Conservation (phyloP, 225 moss, liverwort and hornwort genomes). For the Sphagnum tenellum region DNA sequence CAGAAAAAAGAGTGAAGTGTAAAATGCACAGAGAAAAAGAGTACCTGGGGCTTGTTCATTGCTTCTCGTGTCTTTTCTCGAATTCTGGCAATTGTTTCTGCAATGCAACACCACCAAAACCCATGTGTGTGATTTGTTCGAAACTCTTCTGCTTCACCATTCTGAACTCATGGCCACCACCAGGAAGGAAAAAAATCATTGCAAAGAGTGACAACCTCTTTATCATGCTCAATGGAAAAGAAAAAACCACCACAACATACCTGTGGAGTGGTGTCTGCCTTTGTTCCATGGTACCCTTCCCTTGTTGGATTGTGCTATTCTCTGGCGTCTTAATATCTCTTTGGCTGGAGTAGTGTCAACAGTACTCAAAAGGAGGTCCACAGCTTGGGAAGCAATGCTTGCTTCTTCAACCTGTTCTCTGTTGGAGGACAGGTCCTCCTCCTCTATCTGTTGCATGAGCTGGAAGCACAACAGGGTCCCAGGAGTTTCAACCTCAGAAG, state of each 20-base stretch:
- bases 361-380: too few species aligned
- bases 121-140: not conserved
- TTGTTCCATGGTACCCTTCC: slow-evolving; percentile 94
- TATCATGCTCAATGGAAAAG: too few species aligned
- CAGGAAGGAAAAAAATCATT: too few species aligned
- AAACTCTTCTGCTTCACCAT: too few species aligned
- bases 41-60: slow-evolving; percentile 71
- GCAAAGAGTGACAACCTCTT: too few species aligned
- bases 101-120: slow-evolving; percentile 2
- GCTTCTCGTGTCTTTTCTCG: slow-evolving; percentile 63
- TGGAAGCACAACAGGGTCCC: slow-evolving; percentile 12
- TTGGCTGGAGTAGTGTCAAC: slow-evolving; percentile 15
- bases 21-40: not conserved
- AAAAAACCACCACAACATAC: slow-evolving; percentile 12
- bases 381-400: not conserved
- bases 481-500: slow-evolving; percentile 18
- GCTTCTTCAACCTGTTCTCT: slow-evolving; percentile 8
- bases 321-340: slow-evolving; percentile 58
- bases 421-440: not conserved
- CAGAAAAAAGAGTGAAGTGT: not conserved
- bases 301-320: slow-evolving; percentile 69
- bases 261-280: slow-evolving; percentile 63
- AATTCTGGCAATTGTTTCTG: slow-evolving; percentile 85
- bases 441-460: slow-evolving; percentile 2
- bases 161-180: too few species aligned